Evolutionary conservation across 257 asterid species (phyloP).

Genomic region (Scutellaria barbata): DNA sequence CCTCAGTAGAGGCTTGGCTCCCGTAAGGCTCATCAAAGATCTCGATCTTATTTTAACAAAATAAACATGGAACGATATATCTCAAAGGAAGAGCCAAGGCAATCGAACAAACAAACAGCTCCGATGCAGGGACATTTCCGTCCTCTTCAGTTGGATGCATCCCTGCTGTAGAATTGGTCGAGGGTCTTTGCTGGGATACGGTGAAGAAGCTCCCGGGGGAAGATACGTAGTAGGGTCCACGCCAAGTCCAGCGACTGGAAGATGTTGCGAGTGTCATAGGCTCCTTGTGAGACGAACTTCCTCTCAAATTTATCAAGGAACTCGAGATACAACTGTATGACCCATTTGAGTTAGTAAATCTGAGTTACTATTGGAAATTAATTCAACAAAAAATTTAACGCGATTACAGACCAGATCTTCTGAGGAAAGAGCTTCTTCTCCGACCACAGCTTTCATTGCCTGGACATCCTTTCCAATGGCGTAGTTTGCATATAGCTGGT

Average conservation of each 20-base stretch:
- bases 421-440: constrained; percentile 83
- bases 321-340: constrained; percentile 59
- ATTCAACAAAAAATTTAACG: too few species aligned
- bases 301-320: constrained; percentile 76
- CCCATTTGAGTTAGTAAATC: constrained; percentile 14
- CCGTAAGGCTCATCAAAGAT: constrained; percentile 34
- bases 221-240: constrained; percentile 90
- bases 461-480: constrained; percentile 81
- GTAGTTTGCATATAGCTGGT: constrained; percentile 82
- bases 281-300: constrained; percentile 76
- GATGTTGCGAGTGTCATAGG: constrained; percentile 75
- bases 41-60: constrained; percentile 44
- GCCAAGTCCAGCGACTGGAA: constrained; percentile 92
- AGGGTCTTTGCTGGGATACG: constrained; percentile 97
- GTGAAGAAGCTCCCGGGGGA: constrained; percentile 93
- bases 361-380: too few species aligned
- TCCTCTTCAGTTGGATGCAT: constrained; percentile 60
- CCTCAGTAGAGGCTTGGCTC: constrained; percentile 39
- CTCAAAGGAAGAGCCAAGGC: constrained; percentile 31
- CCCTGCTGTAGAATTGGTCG: constrained; percentile 81
- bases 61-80: constrained; percentile 20
- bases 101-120: constrained; percentile 35
- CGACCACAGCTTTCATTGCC: constrained; percentile 84
- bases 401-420: constrained; percentile 62
- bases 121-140: constrained; percentile 16